A percentile compares a stretch with the other conserved stretches of the same genome.
Evolutionary conservation across 2,329 filamentous ascomycete genomes (phyloP).

Genomic region (Seiridium cupressi): DNA sequence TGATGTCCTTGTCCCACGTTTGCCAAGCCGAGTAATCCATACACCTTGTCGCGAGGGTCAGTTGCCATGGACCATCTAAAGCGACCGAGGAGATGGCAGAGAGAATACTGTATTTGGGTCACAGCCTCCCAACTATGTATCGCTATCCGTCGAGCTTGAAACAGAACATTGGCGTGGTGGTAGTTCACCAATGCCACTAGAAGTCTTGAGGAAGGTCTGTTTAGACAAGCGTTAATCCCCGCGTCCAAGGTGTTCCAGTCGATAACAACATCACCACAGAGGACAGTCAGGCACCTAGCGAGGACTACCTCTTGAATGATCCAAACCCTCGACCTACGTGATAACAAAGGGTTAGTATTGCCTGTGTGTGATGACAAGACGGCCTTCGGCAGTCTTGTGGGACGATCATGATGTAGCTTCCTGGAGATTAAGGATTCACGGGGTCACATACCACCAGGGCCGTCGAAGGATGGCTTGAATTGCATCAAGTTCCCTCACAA

Average conservation of each 20-base stretch:
- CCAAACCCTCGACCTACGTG: not conserved
- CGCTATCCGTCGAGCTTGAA: not conserved
- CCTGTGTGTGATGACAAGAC: no score
- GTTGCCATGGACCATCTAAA: constrained; percentile 1
- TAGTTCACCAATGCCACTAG: not conserved
- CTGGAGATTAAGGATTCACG: no score
- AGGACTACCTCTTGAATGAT: not conserved
- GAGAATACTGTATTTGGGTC: not conserved
- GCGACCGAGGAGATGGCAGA: not conserved
- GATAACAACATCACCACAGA: not conserved
- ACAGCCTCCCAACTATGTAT: not conserved
- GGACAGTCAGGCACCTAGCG: not conserved
- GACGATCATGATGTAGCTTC: no score
- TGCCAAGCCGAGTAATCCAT: not conserved
- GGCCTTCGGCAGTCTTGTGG: no score
- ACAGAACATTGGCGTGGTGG: not conserved
- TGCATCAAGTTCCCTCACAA: not conserved
- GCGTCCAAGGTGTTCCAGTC: not conserved
- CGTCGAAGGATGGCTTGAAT: not conserved
- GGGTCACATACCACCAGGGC: not conserved
- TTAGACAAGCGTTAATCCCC: not conserved
- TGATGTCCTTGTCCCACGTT: not conserved
- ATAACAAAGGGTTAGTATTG: not conserved
- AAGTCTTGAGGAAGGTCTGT: not conserved
- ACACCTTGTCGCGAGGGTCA: not conserved